Base-by-base conservation (phyloP, 345 rosid genomes). In the Lepidium didymum region DNA sequence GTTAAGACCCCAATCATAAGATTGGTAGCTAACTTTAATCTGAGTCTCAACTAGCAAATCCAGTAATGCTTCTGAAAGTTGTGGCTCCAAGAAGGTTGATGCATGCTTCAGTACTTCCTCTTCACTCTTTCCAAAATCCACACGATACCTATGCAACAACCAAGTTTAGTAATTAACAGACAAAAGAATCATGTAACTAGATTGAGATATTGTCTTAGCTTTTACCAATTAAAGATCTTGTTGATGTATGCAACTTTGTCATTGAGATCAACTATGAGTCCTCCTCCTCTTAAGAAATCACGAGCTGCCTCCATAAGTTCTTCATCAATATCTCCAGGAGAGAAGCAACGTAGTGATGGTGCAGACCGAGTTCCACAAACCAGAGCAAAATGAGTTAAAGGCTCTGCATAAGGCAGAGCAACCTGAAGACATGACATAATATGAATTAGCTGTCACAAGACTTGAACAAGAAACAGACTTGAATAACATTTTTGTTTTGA, bases 291-390 rank as follows among this genome's bases (percentile, higher is more conserved):
- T 66, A 92, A 62, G 81, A 90, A 87, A 69, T 78, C 71, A 31
- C 69, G 75, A 70, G 93, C 91, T 73, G 96, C 87, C 19, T 84
- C 93, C 82, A 80, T 75, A 79, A 87, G 79, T 80, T 90, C 98
- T 77, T 80, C 71, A 77, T 89, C 96, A 34, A 92, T 81, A 69
- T 87, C 80, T 64, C 72, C 81, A n/a, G 98, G 90, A 3, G 90
- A 82, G 76, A 82, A 92, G 67, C 86, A 90, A 45, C 73, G 80
- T 33, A 92, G 91, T 61, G 90, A 80, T 31, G 96, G 98, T 60
- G 96, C 87, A 53, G 96, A 89, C 54, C 91, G 91, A 33, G 82
- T 75, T 15, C 98, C 98, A 58, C 69, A 83, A 67, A 85, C 93
- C 45, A 92, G 79, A 44, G 93, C 86, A 76, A 87, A 92, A 82